Evolutionary conservation across 1,139 yeast genomes (phyloP), one percentile per base, ranked within the genome.

Genomic region (Suhomyces bokatorum): DNA sequence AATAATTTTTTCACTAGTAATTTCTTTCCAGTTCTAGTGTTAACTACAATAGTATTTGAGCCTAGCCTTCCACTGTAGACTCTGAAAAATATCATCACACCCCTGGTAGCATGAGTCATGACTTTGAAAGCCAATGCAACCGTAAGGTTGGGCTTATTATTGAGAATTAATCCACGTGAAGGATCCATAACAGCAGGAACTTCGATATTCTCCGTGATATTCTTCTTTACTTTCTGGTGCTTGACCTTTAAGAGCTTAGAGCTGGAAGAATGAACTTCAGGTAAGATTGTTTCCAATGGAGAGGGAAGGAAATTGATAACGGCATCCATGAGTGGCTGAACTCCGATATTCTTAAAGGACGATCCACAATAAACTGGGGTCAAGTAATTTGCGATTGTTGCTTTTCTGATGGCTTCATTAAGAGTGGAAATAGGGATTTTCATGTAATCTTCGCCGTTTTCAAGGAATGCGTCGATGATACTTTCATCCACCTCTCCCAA

Each of bases 91-190:
- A 89, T 85, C 85, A 91, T 81, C 0, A 83, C 77, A 1, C 98
- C 97, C 51, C 90, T 75, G 17, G 82, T 81, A 5, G 89, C 85
- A 60, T 93, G 97, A 4, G 91, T 84, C 47, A 87, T 78, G 6
- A 93, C 97, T 63, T 93, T 93, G 67, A 93, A 93, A 0, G 97
- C 97, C 42, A 91, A 70, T 0, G 95, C 91, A n/a, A 89, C 78
- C 4, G 89, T 77, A 37, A 87, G 57, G 37, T 80, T 76, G 13
- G 77, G 73, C 53, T 82, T 78, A 15, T 75, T 70, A 55, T 81
- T 78, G 20, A 86, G 62, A 5, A 81, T 61, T 15, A 82, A 64
- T 0, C 88, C 87, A 9, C 58, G 59, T 6, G 62, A 59, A 0
- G 69, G 53, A 45, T 78, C 79, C 53, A 74, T 59, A 1, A 49